Percentiles rank a stretch among this genome's conserved stretches.
These are phyloP conservation scores for Durotheca rogersii DNA, from an alignment of 495 filamentous ascomycete species.

Conservation along the genomic window DNA sequence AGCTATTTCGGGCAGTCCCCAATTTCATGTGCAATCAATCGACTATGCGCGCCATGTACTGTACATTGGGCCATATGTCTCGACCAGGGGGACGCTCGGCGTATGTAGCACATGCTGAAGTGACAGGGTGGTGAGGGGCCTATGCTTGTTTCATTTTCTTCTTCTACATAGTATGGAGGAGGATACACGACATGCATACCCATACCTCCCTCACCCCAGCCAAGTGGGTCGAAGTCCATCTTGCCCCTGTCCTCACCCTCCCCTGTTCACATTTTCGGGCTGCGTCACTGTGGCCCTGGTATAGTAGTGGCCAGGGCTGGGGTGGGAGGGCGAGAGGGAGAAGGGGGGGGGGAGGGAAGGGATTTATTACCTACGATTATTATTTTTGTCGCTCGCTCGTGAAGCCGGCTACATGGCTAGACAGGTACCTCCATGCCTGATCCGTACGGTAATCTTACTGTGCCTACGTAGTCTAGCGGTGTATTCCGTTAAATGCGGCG, in stretches of 20 bases:
- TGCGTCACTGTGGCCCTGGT: constrained; percentile 33
- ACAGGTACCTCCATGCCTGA: constrained; percentile 24
- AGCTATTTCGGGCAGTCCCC: constrained; percentile 28
- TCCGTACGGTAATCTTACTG: constrained; percentile 26
- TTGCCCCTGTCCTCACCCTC: constrained; percentile 20
- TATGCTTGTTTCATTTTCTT: constrained; percentile 36
- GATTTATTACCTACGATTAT: too few species aligned
- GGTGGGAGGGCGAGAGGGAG: too few species aligned
- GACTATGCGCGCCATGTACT: constrained; percentile 26
- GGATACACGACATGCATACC: constrained; percentile 20
- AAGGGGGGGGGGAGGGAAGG: constrained; percentile 2
- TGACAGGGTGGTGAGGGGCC: constrained; percentile 30
- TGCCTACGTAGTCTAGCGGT: constrained; percentile 22
- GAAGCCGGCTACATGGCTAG: constrained; percentile 22
- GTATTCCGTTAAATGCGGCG: constrained; percentile 19
- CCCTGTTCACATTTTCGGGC: constrained; percentile 21
- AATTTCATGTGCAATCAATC: constrained; percentile 34
- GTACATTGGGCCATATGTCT: constrained; percentile 26
- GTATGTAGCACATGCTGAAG: constrained; percentile 31
- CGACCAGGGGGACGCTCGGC: constrained; percentile 16
- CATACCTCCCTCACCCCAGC: constrained; percentile 14
- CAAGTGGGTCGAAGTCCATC: constrained; percentile 9
- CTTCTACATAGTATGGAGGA: too few species aligned
- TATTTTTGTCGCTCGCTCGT: constrained; percentile 32
- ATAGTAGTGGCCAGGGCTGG: too few species aligned